These are phyloP conservation scores for Alternaria hordeiaustralica DNA, from an alignment of 2,329 filamentous ascomycete genomes.

Conservation along the genomic window DNA sequence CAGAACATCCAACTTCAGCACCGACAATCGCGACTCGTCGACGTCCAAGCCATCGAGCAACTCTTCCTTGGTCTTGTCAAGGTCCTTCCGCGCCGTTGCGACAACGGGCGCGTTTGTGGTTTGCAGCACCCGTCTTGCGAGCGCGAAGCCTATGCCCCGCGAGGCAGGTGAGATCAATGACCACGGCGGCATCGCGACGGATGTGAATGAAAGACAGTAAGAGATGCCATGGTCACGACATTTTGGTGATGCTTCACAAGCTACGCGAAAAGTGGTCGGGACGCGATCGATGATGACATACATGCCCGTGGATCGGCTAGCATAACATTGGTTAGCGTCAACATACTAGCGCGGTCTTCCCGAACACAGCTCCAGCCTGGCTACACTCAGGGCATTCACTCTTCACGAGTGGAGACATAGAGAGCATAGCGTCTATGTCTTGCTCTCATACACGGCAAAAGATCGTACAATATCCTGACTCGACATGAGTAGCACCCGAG, in stretches of 20 bases:
- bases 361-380: not conserved
- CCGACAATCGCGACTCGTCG: conserved; percentile 55
- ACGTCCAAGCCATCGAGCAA: conserved; percentile 60
- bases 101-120: conserved; percentile 65
- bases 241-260: not conserved
- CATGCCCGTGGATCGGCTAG: conserved; percentile 30
- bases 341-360: not conserved
- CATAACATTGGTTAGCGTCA: not conserved
- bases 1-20: conserved; percentile 64
- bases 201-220: not conserved
- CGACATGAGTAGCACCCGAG: not conserved
- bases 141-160: conserved; percentile 67
- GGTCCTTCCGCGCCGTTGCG: conserved; percentile 64
- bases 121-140: conserved; percentile 64
- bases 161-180: conserved; percentile 65
- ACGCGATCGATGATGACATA: conserved; percentile 44
- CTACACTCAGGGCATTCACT: not conserved
- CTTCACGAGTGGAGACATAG: not conserved
- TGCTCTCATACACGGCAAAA: not conserved
- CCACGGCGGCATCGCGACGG: conserved; percentile 53
- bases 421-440: not conserved
- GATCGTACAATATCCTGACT: not conserved
- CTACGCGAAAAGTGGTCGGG: conserved; percentile 11
- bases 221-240: conserved; percentile 12
- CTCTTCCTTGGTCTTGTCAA: conserved; percentile 55